A percentile compares a stretch with the other conserved stretches of the same genome.
These are phyloP conservation scores for Tolypocladium cylindrosporum DNA, from an alignment of 2,329 filamentous ascomycete genomes.

Conservation along the genomic window DNA sequence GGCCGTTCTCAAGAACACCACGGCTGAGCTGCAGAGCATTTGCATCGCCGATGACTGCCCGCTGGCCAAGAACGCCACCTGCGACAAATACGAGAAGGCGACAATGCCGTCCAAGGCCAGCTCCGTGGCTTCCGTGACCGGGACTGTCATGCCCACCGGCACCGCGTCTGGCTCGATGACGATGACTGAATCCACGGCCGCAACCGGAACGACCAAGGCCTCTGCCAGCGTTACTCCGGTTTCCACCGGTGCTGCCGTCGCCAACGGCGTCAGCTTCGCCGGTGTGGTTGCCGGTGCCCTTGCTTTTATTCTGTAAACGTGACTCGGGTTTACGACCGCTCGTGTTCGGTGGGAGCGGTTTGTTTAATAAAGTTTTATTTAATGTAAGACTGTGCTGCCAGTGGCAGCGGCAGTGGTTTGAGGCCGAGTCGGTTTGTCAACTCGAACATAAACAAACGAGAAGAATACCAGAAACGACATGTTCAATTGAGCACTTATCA, in stretches of 20 bases:
- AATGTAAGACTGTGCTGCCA: too few species aligned
- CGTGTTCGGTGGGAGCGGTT: not conserved
- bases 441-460: too few species aligned
- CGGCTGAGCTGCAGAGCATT: constrained; percentile 41
- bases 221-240: constrained; percentile 4
- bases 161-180: constrained; percentile 1
- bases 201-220: not conserved
- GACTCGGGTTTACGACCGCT: not conserved
- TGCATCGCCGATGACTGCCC: constrained; percentile 42
- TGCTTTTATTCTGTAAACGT: constrained; percentile 16
- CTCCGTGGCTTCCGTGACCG: constrained; percentile 8
- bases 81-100: constrained; percentile 29
- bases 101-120: constrained; percentile 11
- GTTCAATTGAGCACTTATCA: not conserved
- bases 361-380: not conserved
- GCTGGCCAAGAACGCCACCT: constrained; percentile 32
- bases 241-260: constrained; percentile 12
- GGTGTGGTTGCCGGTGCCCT: constrained; percentile 15
- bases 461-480: not conserved
- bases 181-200: constrained; percentile 3
- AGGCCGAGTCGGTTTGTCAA: too few species aligned
- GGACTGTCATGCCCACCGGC: constrained; percentile 5
- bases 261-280: constrained; percentile 14
- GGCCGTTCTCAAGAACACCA: constrained; percentile 33
- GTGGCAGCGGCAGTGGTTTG: too few species aligned